Conservation (phyloP, 306 rosid genomes). For the Gleditsia sinensis region DNA sequence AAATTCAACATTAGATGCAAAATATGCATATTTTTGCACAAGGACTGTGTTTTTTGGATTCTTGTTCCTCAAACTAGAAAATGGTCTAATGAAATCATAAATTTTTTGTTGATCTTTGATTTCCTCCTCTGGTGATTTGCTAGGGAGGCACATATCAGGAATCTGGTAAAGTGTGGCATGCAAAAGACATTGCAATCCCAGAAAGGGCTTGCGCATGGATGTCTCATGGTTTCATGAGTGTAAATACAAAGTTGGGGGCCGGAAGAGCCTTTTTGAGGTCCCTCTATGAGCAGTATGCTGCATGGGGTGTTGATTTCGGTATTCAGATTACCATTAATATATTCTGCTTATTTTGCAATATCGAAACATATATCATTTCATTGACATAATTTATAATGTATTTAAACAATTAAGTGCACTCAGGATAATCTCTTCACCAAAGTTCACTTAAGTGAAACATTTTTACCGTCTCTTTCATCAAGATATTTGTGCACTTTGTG, state of each 20-base stretch:
- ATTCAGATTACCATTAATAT: constrained; percentile 35
- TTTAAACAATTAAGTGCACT: not conserved
- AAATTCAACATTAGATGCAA: not conserved
- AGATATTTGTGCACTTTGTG: not conserved
- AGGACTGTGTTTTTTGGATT: not conserved
- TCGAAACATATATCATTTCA: constrained; percentile 9
- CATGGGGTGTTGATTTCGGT: constrained; percentile 98
- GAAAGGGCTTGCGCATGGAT: constrained; percentile 89
- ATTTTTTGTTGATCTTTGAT: constrained; percentile 18
- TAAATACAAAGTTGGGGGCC: constrained; percentile 72
- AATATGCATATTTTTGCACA: not conserved
- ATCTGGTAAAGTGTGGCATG: constrained; percentile 72
- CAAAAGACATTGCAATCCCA: constrained; percentile 74
- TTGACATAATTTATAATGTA: not conserved
- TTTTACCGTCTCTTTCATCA: not conserved
- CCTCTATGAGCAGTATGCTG: constrained; percentile 81
- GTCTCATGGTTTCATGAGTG: constrained; percentile 89
- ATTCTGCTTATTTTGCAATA: constrained; percentile 20
- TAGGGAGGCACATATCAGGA: constrained; percentile 73
- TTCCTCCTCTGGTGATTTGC: constrained; percentile 20
- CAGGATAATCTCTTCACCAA: not conserved
- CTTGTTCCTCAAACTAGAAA: not conserved
- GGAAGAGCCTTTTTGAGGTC: constrained; percentile 91
- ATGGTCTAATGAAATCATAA: constrained; percentile 29
- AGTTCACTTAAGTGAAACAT: constrained; percentile 14